Evolutionary conservation across 176 grass and related monocot species (phyloP), one percentile per base, ranked within the genome.

Genomic region (Oropetium thomaeum): DNA sequence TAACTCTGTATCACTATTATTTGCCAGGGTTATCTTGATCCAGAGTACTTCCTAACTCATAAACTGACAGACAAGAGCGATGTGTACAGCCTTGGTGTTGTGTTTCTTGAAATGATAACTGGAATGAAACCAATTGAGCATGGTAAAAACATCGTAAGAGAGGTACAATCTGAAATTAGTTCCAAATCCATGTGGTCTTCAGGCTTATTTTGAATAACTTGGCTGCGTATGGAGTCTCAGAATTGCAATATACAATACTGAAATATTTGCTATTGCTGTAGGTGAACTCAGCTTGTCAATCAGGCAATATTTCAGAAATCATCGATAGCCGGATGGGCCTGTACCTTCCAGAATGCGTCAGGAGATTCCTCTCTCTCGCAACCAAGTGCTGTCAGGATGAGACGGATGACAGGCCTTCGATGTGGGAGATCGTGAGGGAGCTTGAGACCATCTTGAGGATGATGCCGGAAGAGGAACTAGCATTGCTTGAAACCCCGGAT

Each of bases 141-240:
- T 79, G 95, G 95, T 57, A 98, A 93, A 88, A 98, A 98, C 86
- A 89, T 98, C 49, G 95, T 92, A 28, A 89, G 95, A 86, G 95
- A 94, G 95, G 95, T 93, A 94, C 28, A 71, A 8, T 20, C 29
- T 10, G 20, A 69, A 37, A 51, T 27, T 13, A 26, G 9, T 30
- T 37, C 37, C 28, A 49, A 65, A 76, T 63, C 10, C 35, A 37
- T 37, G 71, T 23, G 71, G 1, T 7, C 17, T 82, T 61, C 62
- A 34, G 55, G 11, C 15, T 54, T 55, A 5, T 29, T 76, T 70
- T 17, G 34, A 52, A 70, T 51, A 40, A 23, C 37, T 42, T 48
- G 1, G 45, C 35, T 16, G 72, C 22, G 42, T 25, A 65, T 64
- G 30, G 8, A 58, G 62, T 26, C 91, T 86, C 86, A 92, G 67